Conservation (phyloP, 2,329 filamentous ascomycete species). For the Fusarium paranaense region DNA sequence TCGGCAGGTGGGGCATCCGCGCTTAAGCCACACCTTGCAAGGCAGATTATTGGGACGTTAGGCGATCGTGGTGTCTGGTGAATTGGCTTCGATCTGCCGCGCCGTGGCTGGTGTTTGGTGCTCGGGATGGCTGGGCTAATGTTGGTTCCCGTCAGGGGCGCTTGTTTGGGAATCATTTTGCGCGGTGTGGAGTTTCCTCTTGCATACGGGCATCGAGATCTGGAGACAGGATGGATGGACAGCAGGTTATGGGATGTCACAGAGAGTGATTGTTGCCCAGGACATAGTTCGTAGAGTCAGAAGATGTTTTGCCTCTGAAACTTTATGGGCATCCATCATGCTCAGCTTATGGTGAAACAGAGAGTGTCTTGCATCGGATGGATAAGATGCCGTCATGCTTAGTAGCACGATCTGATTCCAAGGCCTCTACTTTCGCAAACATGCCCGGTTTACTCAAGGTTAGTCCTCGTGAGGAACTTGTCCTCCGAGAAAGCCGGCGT, state of each 20-base stretch:
- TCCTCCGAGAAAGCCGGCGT: not conserved
- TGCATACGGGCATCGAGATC: not conserved
- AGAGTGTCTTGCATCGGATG: not conserved
- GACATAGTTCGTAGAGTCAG: not conserved
- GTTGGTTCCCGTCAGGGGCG: not conserved
- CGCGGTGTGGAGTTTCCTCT: not conserved
- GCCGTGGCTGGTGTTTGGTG: constrained; percentile 24
- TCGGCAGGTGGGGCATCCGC: not conserved
- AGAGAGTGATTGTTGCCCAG: not conserved
- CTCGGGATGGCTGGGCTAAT: constrained; percentile 17
- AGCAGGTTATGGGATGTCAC: not conserved
- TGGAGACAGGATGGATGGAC: not conserved
- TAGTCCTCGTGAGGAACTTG: not conserved
- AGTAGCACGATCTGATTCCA: not conserved
- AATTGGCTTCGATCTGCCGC: not conserved
- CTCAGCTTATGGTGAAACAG: not conserved
- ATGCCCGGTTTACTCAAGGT: not conserved
- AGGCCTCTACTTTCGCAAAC: not conserved
- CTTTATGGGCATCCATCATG: not conserved
- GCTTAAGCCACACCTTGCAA: constrained; percentile 13
- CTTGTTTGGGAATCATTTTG: not conserved
- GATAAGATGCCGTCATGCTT: not conserved
- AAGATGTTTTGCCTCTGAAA: not conserved
- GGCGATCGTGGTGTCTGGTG: constrained; percentile 6
- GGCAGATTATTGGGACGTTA: constrained; percentile 3